Evolutionary conservation across 2,329 filamentous ascomycete genomes (phyloP).

Genomic region (Ilyonectria destructans): DNA sequence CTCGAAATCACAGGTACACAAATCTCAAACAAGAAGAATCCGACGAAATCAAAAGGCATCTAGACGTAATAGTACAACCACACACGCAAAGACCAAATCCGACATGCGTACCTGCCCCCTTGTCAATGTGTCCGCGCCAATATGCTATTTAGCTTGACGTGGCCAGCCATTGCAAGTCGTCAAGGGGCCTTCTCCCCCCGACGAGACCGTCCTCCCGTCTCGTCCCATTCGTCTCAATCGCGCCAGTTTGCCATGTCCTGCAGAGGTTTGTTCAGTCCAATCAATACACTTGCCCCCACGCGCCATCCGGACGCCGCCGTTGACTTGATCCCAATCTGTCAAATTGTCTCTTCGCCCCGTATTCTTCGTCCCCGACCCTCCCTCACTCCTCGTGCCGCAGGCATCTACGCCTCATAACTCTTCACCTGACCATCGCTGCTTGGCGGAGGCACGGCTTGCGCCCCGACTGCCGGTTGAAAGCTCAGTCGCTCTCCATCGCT

Average conservation of each 20-base stretch:
- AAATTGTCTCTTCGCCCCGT: conserved; percentile 18
- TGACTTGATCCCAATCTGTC: conserved; percentile 39
- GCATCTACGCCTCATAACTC: conserved; percentile 68
- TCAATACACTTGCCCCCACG: conserved; percentile 32
- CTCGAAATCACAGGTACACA: neutral
- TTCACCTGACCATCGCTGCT: conserved; percentile 71
- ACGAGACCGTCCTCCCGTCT: neutral
- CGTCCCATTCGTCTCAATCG: conserved; percentile 5
- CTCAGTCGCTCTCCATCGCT: conserved; percentile 68
- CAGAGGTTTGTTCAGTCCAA: conserved; percentile 19
- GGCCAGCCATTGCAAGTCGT: neutral
- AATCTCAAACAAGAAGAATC: neutral
- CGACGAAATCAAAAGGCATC: conserved; percentile 26
- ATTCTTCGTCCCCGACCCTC: conserved; percentile 12
- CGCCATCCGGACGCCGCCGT: conserved; percentile 42
- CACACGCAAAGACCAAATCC: conserved; percentile 25
- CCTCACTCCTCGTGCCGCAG: neutral
- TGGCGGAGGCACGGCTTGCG: conserved; percentile 67
- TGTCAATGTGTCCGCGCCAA: conserved; percentile 3
- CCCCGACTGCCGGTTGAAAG: conserved; percentile 65
- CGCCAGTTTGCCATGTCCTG: conserved; percentile 16
- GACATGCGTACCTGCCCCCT: conserved; percentile 22
- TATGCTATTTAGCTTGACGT: neutral
- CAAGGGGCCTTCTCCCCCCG: neutral
- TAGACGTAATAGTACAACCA: conserved; percentile 37